Evolutionary conservation across 1,284 basidiomycete genomes (phyloP).

Genomic region (Gomphus bonarii): DNA sequence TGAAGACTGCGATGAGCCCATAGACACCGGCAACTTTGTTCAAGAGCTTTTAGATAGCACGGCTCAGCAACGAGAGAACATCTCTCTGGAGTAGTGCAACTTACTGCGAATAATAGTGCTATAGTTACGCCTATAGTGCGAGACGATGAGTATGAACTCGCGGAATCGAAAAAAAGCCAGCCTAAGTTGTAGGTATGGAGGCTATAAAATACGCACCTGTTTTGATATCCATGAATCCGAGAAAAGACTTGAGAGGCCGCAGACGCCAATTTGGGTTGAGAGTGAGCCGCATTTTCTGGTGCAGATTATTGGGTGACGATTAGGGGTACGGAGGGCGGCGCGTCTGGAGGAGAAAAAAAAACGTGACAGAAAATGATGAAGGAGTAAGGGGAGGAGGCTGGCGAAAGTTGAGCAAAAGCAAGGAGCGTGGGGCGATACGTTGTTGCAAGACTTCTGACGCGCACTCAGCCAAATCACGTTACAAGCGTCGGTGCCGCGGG

Average conservation of each 20-base stretch:
- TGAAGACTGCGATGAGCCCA: slow-evolving; percentile 85
- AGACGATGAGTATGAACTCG: not conserved
- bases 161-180: not conserved
- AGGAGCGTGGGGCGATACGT: not conserved
- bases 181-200: slow-evolving; percentile 14
- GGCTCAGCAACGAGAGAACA: slow-evolving; percentile 2
- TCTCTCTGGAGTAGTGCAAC: slow-evolving; percentile 20
- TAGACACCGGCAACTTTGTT: slow-evolving; percentile 99
- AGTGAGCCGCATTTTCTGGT: slow-evolving; percentile 55
- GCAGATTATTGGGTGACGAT: not conserved
- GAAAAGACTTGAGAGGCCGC: slow-evolving; percentile 72
- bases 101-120: slow-evolving; percentile 76
- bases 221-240: slow-evolving; percentile 82
- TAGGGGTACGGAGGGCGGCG: not conserved
- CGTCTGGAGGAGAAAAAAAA: no score
- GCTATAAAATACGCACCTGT: slow-evolving; percentile 35
- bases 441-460: not conserved
- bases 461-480: not conserved
- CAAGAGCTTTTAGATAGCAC: slow-evolving; percentile 48
- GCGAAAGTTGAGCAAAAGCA: not conserved
- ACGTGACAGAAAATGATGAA: no score
- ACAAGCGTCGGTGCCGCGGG: not conserved
- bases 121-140: slow-evolving; percentile 43
- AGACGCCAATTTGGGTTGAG: slow-evolving; percentile 71
- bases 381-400: not conserved